Evolutionary conservation across 768 basidiomycete species (phyloP).

Genomic region (Galerina marginata): DNA sequence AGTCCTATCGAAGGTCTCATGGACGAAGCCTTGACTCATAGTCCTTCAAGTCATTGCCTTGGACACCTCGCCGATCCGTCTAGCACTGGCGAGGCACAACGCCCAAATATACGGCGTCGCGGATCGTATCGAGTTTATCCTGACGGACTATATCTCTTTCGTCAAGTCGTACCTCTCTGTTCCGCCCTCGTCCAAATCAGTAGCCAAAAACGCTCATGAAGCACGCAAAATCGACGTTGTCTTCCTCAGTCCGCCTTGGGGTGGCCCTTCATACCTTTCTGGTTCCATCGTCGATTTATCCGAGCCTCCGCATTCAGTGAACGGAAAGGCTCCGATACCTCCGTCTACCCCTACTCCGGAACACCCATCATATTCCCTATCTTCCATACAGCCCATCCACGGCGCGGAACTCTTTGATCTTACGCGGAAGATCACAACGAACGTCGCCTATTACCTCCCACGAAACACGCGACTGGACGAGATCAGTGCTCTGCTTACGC

Average conservation of each 20-base stretch:
- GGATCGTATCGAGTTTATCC: slow-evolving; percentile 93
- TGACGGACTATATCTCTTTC: slow-evolving; percentile 85
- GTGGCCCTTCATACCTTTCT: slow-evolving; percentile 76
- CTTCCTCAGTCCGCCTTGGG: slow-evolving; percentile 96
- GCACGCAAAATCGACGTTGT: slow-evolving; percentile 80
- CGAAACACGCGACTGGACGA: slow-evolving; percentile 80
- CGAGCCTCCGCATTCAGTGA: not conserved
- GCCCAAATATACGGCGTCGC: slow-evolving; percentile 94
- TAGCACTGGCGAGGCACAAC: slow-evolving; percentile 92
- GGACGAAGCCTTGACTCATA: not conserved
- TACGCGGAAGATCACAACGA: slow-evolving; percentile 71
- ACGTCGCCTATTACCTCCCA: slow-evolving; percentile 91
- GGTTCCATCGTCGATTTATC: slow-evolving; percentile 31
- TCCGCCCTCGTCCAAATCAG: slow-evolving; percentile 26
- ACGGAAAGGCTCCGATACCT: not conserved
- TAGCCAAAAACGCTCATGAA: slow-evolving; percentile 5
- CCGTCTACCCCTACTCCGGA: slow-evolving; percentile 21
- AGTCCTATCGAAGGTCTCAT: slow-evolving; percentile 27
- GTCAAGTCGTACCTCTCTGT: slow-evolving; percentile 55
- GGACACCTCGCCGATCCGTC: slow-evolving; percentile 82
- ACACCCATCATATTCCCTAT: slow-evolving; percentile 69
- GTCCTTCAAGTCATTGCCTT: slow-evolving; percentile 84
- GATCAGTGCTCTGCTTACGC: slow-evolving; percentile 49
- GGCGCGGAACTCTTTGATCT: slow-evolving; percentile 84
- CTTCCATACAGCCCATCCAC: slow-evolving; percentile 77